Evolutionary conservation across 2,329 filamentous ascomycete species (phyloP).

Genomic region (Lasiodiplodia sp.): DNA sequence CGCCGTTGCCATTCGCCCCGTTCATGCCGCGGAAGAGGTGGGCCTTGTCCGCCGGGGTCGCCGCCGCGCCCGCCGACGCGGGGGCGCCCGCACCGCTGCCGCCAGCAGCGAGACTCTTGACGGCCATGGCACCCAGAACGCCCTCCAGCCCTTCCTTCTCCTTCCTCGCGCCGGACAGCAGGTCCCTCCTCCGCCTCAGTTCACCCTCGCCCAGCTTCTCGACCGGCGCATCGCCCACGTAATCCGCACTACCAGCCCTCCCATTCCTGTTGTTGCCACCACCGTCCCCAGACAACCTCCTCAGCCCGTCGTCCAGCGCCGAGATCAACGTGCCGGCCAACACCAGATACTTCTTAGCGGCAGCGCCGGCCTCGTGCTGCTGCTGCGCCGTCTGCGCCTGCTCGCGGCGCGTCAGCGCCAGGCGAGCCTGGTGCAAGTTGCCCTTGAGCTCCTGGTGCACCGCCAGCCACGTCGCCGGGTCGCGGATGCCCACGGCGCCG

Average conservation of each 20-base stretch:
- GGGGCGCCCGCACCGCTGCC: constrained; percentile 44
- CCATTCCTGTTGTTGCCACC: neutral
- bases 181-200: constrained; percentile 72
- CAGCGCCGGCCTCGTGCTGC: constrained; percentile 73
- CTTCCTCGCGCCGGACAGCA: constrained; percentile 72
- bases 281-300: constrained; percentile 42
- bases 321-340: constrained; percentile 70
- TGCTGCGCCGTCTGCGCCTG: constrained; percentile 64
- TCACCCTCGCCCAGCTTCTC: constrained; percentile 75
- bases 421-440: constrained; percentile 71
- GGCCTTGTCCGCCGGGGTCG: constrained; percentile 45
- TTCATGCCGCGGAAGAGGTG: constrained; percentile 43
- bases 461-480: constrained; percentile 70
- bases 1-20: neutral
- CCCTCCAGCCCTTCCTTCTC: constrained; percentile 80
- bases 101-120: constrained; percentile 47
- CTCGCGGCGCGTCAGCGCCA: constrained; percentile 73
- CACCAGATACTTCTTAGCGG: constrained; percentile 77
- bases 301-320: constrained; percentile 71
- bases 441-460: constrained; percentile 76
- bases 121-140: constrained; percentile 70
- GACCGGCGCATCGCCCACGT: constrained; percentile 43
- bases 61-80: constrained; percentile 50
- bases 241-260: neutral
- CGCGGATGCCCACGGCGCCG: constrained; percentile 20